A percentile compares a stretch with the other conserved stretches of the same genome.
These are phyloP conservation scores for Ajuga chamaepitys DNA, from an alignment of 257 asterid genomes.

Conservation along the genomic window DNA sequence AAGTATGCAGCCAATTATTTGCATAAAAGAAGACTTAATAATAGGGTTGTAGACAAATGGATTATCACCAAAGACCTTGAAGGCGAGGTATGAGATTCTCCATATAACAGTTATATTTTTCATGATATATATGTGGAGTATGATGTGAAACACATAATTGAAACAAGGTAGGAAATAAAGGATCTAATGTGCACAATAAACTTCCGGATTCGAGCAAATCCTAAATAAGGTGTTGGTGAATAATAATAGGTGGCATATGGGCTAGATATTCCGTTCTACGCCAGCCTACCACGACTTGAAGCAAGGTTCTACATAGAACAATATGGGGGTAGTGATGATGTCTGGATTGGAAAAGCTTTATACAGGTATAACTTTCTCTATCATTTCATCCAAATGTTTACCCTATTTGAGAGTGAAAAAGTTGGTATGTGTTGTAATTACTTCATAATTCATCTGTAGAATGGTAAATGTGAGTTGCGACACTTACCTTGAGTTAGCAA, in stretches of 20 bases:
- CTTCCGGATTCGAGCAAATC: no score
- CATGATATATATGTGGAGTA: no score
- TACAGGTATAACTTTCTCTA: slow-evolving; percentile 36
- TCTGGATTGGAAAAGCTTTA: slow-evolving; percentile 77
- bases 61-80: background rate
- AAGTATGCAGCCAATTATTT: slow-evolving; percentile 38
- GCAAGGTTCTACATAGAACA: slow-evolving; percentile 58
- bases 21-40: background rate
- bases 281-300: slow-evolving; percentile 59
- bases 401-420: background rate
- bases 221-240: background rate
- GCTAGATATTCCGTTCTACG: slow-evolving; percentile 66
- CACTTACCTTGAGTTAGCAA: slow-evolving; percentile 50
- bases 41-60: background rate
- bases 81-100: background rate
- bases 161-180: no score
- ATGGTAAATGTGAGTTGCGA: slow-evolving; percentile 57
- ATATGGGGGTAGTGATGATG: slow-evolving; percentile 63
- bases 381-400: background rate
- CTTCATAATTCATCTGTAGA: slow-evolving; percentile 20
- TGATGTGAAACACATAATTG: no score
- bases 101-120: no score
- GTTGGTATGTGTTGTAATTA: background rate
- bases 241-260: slow-evolving; percentile 48
- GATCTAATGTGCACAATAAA: no score